Conservation (phyloP, 2,329 filamentous ascomycete species). For the Penicillium sp. region DNA sequence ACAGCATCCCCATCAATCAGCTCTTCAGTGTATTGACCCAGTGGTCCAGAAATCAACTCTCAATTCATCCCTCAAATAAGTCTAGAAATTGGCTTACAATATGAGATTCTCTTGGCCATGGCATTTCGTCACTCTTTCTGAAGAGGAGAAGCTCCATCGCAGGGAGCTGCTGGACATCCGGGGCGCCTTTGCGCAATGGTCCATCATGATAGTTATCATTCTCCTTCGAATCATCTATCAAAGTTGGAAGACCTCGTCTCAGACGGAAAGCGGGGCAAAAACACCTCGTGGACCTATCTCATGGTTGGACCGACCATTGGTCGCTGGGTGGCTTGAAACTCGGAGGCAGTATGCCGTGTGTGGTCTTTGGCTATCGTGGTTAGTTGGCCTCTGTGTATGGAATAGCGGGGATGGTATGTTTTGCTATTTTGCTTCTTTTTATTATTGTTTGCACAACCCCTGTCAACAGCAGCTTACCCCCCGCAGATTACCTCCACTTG, state of each 20-base stretch:
- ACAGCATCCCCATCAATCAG: neutral
- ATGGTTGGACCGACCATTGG: conserved; percentile 49
- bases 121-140: conserved; percentile 54
- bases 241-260: conserved; percentile 6
- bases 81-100: neutral
- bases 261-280: conserved; percentile 2
- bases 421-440: neutral
- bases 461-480: neutral
- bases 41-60: neutral
- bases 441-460: neutral
- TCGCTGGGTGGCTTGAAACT: conserved; percentile 48
- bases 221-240: conserved; percentile 35
- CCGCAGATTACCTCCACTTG: conserved; percentile 62
- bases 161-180: conserved; percentile 57
- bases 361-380: conserved; percentile 53
- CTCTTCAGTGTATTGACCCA: neutral
- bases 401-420: conserved; percentile 56
- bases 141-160: conserved; percentile 52
- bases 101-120: conserved; percentile 46
- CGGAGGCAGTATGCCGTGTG: conserved; percentile 53
- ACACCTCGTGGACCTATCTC: conserved; percentile 22
- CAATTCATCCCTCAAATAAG: neutral
- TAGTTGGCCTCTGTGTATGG: conserved; percentile 52
- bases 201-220: conserved; percentile 50
- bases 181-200: conserved; percentile 57